A percentile compares a stretch with the other conserved stretches of the same genome.
Conservation (phyloP, 768 basidiomycete species). For the Trametes cingulata region DNA sequence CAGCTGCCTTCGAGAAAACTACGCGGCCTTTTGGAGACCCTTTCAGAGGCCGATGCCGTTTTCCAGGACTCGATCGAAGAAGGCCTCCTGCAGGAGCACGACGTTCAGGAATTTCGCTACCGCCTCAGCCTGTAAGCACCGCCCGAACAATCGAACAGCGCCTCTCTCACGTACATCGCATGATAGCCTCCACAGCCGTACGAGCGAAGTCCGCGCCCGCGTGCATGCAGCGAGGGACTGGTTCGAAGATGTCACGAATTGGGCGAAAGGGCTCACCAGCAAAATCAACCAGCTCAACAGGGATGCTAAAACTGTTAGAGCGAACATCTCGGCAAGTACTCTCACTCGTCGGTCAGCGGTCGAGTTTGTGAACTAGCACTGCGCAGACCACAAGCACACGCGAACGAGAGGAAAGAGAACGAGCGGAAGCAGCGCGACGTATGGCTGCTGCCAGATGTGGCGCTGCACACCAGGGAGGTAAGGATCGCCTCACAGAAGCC, state of each 20-base stretch:
- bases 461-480: neutral
- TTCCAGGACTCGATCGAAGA: neutral
- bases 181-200: neutral
- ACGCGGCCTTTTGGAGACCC: neutral
- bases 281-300: neutral
- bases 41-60: neutral
- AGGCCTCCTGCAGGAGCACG: neutral
- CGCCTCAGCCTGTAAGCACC: neutral
- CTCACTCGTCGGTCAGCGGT: neutral
- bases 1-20: neutral
- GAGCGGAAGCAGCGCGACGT: neutral
- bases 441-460: neutral
- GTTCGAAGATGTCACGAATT: neutral
- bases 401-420: neutral
- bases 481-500: no score
- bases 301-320: neutral
- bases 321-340: neutral
- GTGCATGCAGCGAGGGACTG: neutral
- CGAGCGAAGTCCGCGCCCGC: neutral
- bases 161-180: neutral
- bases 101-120: neutral
- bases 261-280: neutral
- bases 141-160: neutral
- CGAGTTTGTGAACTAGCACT: neutral
- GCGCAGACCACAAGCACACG: neutral